Evolutionary conservation across 139 green algal genomes (phyloP), one percentile per base, ranked within the genome.

Genomic region (Asterochloris sp.): DNA sequence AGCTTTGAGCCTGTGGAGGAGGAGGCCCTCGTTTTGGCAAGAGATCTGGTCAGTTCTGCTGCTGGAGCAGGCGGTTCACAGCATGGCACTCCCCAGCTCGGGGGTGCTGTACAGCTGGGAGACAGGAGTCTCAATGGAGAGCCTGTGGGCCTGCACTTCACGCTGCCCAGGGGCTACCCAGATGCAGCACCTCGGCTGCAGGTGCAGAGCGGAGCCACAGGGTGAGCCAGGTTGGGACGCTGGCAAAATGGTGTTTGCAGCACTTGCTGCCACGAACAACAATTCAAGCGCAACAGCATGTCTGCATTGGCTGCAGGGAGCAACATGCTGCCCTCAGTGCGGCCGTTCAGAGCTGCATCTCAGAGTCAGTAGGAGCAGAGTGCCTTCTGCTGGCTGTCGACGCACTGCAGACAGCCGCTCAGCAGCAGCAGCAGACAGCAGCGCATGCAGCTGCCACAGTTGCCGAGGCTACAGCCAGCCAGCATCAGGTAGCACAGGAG

Each of bases 371-470:
- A 28, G 82, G 78, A 60, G 74, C 26, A 47, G 85, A 88, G 19
- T 79, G 74, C 74, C 19, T 89, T 26, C n/a, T 89, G 82, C 68
- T 87, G 28, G 60, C 81, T 13, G 54, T 88, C n/a, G 69, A 81
- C 16, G 54, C 26, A n/a, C 76, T 89, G 62, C 78, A 78, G 66
- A 62, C 62, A 54, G 74, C 68, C 54, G 11, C 71, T 15, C 79
- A 73, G 62, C 9, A 62, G 62, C 13, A 67, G 29, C 15, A 82
- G 21, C 54, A 82, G 66, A 62, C 38, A 27, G 21, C 73, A 13
- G 19, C 73, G 19, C 29, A 83, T 61, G 79, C 67, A 27, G 66
- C 60, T 47, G 62, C 12, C 54, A 63, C 26, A 78, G 83, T 17
- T 24, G 68, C 23, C 26, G 62, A 24, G 27, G 74, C 29, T 83